phyloP scores from a whole-genome alignment of 2,329 filamentous ascomycete genomes.

The Thelonectria discophora region DNA sequence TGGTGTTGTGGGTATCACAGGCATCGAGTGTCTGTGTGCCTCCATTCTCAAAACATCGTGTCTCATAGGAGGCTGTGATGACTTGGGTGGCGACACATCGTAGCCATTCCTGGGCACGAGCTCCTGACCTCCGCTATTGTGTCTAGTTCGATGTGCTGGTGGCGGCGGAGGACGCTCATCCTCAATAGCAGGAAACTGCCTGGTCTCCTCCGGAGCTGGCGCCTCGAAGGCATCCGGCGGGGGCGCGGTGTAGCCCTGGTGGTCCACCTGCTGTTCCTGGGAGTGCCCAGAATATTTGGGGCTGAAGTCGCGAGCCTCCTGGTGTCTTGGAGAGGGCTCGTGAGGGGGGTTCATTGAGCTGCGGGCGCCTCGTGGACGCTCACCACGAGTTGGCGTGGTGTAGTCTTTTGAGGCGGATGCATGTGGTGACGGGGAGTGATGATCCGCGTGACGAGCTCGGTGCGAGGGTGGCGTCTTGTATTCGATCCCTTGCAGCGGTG shows the following conservation, averaged over 20 bases:
- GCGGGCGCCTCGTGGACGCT: conserved; percentile 44
- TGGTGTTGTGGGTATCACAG: conserved; percentile 43
- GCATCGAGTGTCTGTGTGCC: conserved; percentile 62
- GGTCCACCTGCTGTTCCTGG: conserved; percentile 51
- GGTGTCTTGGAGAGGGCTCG: conserved; percentile 47
- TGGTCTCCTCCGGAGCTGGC: conserved; percentile 43
- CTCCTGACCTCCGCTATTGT: conserved; percentile 57
- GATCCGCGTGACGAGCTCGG: conserved; percentile 48
- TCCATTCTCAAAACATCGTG: conserved; percentile 67
- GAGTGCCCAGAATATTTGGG: conserved; percentile 40
- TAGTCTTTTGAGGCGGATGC: conserved; percentile 33
- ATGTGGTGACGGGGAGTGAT: conserved; percentile 48
- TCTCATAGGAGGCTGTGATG: conserved; percentile 59
- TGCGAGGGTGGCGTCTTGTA: conserved; percentile 55
- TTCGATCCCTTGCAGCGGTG: conserved; percentile 63
- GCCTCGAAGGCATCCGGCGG: conserved; percentile 47
- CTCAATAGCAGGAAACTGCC: conserved; percentile 50
- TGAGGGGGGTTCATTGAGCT: conserved; percentile 48
- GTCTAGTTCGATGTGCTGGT: conserved; percentile 61
- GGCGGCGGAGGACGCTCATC: conserved; percentile 64
- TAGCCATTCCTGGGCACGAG: conserved; percentile 51
- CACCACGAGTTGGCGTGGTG: conserved; percentile 34
- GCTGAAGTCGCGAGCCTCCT: conserved; percentile 51
- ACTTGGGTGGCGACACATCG: conserved; percentile 54
- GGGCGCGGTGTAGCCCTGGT: conserved; percentile 47